Evolutionary conservation across 23 red algal species (phyloP), one percentile per base, ranked within the genome.

Genomic region (Rhodosorus marinus): DNA sequence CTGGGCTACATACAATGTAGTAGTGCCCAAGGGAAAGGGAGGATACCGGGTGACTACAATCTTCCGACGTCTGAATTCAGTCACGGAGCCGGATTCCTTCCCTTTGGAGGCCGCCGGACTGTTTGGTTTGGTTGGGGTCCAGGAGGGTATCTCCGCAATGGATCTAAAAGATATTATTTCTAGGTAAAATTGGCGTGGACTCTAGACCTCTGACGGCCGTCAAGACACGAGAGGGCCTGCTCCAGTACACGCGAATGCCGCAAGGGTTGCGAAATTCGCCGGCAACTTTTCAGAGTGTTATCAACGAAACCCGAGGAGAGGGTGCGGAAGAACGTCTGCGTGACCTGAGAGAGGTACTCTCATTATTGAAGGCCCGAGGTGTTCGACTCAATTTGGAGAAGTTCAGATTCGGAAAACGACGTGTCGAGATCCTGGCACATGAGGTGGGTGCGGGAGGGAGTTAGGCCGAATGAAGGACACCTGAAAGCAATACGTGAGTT

Each of bases 101-200:
- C 62, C 46, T 24, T 36, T 28, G 31, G 51, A 59, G 36, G 62
- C 53, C 42, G 33, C 28, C 4, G 19, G 25, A n/a, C 50, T 14
- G 36, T 8, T 14, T 64, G 6, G 51, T 32, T 4, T 67, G 62
- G 62, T 52, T 57, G 4, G 2, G 28, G 4, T 49, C 45, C 15
- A 67, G 57, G 62, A n/a, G 4, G 40, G 17, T 8, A 55, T 47
- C 48, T 67, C 62, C 32, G 2, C 33, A 34, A 29, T 67, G 26
- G 62, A 67, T 27, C 26, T 53, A 17, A 67, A 67, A 35, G 62
- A 67, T 28, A 52, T 67, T 47, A 26, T 67, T 55, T 23, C 49
- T 40, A 28, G 23, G 53, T 1, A 2, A 67, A 32, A 5, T 58
- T 3, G 19, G 57, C 57, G 35, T 29, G 19, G 8, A 20, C n/a